Percentiles rank a stretch among this genome's conserved stretches.
Conservation (phyloP, 371 early-diverging fungal genomes). For the Lichtheimia corymbifera region DNA sequence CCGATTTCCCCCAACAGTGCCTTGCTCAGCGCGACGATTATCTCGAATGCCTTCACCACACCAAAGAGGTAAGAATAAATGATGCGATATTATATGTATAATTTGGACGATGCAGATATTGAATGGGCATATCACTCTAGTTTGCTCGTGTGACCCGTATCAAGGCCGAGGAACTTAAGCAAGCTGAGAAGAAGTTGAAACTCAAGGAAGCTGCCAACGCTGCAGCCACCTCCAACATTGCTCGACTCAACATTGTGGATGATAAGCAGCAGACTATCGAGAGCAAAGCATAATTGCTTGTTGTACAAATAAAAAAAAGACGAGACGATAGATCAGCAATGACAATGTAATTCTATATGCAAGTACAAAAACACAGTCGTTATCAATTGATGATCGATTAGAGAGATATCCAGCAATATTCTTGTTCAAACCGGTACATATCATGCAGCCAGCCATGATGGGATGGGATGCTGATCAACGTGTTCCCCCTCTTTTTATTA, state of each 20-base stretch:
- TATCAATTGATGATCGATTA: too few relatives aligned
- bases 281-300: slow-evolving; percentile 28
- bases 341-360: not conserved
- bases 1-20: slow-evolving; percentile 73
- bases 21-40: slow-evolving; percentile 76
- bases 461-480: not conserved
- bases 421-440: slow-evolving; percentile 3
- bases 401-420: too few relatives aligned
- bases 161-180: slow-evolving; percentile 62
- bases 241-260: slow-evolving; percentile 59
- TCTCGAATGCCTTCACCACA: slow-evolving; percentile 81
- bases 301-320: slow-evolving; percentile 7
- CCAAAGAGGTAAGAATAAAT: slow-evolving; percentile 66
- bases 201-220: slow-evolving; percentile 54
- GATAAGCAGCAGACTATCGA: slow-evolving; percentile 40
- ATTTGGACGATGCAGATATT: too few relatives aligned
- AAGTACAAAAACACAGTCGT: not conserved
- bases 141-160: slow-evolving; percentile 61
- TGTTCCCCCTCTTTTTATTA: too few relatives aligned
- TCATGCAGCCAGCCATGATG: slow-evolving; percentile 7
- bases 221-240: slow-evolving; percentile 60
- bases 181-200: slow-evolving; percentile 55
- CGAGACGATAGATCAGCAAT: not conserved
- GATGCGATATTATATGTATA: too few relatives aligned
- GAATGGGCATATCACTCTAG: slow-evolving; percentile 20